Evolutionary conservation across 2,329 filamentous ascomycete genomes (phyloP), one percentile per base, ranked within the genome.

Genomic region (Gyromitra esculenta): DNA sequence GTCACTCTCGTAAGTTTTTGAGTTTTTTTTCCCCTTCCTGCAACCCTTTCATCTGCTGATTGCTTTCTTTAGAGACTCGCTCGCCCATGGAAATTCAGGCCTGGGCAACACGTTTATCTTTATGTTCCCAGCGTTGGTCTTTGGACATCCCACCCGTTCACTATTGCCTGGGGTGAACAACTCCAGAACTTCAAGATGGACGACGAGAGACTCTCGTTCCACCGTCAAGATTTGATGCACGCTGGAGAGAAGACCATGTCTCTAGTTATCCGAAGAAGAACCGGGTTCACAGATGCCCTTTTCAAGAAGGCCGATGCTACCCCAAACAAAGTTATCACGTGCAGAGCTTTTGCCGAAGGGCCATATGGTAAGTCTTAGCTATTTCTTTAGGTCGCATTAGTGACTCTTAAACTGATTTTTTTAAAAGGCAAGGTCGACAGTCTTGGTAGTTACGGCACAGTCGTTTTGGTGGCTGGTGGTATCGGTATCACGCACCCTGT

Each of bases 401-500:
- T 13, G n/a, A 60, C 43, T 11, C n/a, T 21, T 35, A 56, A 56
- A 25, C 21, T 71, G 37, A 71, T 35, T 37, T 9, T 64, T 54
- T 13, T 21, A 56, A 71, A 54, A 71, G 68, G 68, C 59, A 79
- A 79, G 66, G 62, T 76, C 81, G 90, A 93, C 82, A 86, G 85
- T 79, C 87, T 94, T 82, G 87, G 90, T 76, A 93, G 91, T 0
- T 94, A 93, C 83, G 92, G 92, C 79, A 93, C 91, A 0, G 89
- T 91, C 39, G 88, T 94, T 83, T 87, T 95, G 50, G 92, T 95
- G 82, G 92, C 92, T 0, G 92, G 91, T 73, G 92, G 92, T 80
- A 91, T 94, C 11, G 92, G 92, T 78, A 92, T 95, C 80, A 93
- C 92, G 0, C 92, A 95, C 80, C 91, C 91, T 79, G 89, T 94